phyloP scores from a whole-genome alignment of 2,329 filamentous ascomycete species.

The Pseudocercospora eumusae region DNA sequence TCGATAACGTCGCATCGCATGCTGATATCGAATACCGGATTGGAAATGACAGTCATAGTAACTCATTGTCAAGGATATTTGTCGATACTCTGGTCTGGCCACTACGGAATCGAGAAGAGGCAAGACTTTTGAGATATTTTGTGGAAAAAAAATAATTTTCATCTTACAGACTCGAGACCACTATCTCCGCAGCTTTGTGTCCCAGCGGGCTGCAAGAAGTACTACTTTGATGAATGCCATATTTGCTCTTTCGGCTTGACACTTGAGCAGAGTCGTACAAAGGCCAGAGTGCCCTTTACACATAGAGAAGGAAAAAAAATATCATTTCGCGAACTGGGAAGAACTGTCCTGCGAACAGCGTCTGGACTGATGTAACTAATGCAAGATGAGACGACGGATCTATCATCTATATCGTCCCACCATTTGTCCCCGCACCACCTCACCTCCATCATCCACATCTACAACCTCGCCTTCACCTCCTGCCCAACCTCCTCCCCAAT shows the following conservation, averaged over 20 bases:
- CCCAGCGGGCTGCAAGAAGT: constrained; percentile 54
- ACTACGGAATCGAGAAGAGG: constrained; percentile 36
- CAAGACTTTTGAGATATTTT: constrained; percentile 38
- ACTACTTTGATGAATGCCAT: constrained; percentile 60
- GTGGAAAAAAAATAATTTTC: constrained; percentile 37
- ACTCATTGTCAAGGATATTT: constrained; percentile 34
- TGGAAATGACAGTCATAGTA: constrained; percentile 29
- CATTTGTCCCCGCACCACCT: not conserved
- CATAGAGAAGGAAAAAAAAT: no score
- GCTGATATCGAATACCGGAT: constrained; percentile 21
- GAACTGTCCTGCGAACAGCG: no score
- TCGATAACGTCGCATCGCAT: constrained; percentile 17
- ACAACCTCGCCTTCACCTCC: constrained; percentile 24
- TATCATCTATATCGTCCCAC: not conserved
- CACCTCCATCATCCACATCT: not conserved
- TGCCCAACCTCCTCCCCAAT: constrained; percentile 38
- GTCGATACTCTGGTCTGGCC: constrained; percentile 37
- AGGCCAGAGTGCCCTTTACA: no score
- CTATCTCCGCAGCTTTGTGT: constrained; percentile 59
- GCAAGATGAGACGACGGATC: not conserved
- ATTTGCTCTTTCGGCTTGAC: constrained; percentile 58
- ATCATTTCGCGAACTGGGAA: no score
- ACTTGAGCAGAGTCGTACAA: constrained; percentile 55
- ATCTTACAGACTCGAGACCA: constrained; percentile 39
- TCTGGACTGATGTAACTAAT: not conserved